Evolutionary conservation across 2,329 filamentous ascomycete genomes (phyloP).

Genomic region (Trichoderma sp.): DNA sequence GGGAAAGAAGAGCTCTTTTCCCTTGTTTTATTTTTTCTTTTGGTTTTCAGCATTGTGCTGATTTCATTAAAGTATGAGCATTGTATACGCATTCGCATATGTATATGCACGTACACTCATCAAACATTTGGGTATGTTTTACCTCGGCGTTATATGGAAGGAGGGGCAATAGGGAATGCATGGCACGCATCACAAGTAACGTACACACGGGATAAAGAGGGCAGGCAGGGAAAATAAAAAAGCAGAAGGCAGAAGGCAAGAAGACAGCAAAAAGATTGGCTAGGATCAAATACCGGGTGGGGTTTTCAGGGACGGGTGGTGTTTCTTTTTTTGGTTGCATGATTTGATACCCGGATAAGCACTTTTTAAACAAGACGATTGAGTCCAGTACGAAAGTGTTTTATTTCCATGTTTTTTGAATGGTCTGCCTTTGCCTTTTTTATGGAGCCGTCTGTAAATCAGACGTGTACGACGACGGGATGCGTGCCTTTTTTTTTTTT

Average conservation of each 20-base stretch:
- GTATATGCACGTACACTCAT: not conserved
- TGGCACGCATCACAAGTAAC: slow-evolving; percentile 21
- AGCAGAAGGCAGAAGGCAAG: slow-evolving; percentile 1
- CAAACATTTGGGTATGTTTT: slow-evolving; percentile 5
- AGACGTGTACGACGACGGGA: slow-evolving; percentile 22
- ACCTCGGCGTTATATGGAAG: slow-evolving; percentile 17
- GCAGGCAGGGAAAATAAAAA: slow-evolving; percentile 18
- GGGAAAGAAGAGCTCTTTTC: slow-evolving; percentile 1
- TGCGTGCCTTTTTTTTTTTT: slow-evolving; percentile 22
- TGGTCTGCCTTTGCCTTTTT: slow-evolving; percentile 8
- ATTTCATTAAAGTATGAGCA: slow-evolving; percentile 28
- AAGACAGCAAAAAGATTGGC: slow-evolving; percentile 10
- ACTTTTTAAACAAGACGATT: slow-evolving; percentile 22
- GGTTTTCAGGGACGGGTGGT: slow-evolving; percentile 1
- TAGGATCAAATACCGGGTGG: slow-evolving; percentile 8
- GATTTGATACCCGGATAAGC: slow-evolving; percentile 25
- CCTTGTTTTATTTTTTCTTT: slow-evolving; percentile 25
- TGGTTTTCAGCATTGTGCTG: slow-evolving; percentile 12
- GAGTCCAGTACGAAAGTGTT: slow-evolving; percentile 10
- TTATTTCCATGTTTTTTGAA: slow-evolving; percentile 8
- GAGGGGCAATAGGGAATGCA: slow-evolving; percentile 11
- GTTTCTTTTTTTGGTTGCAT: slow-evolving; percentile 23
- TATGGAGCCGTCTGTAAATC: slow-evolving; percentile 23
- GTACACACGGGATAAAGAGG: slow-evolving; percentile 18
- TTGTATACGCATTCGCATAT: slow-evolving; percentile 5